phyloP scores from a whole-genome alignment of 768 basidiomycete species.

The Termitomyces sp. region DNA sequence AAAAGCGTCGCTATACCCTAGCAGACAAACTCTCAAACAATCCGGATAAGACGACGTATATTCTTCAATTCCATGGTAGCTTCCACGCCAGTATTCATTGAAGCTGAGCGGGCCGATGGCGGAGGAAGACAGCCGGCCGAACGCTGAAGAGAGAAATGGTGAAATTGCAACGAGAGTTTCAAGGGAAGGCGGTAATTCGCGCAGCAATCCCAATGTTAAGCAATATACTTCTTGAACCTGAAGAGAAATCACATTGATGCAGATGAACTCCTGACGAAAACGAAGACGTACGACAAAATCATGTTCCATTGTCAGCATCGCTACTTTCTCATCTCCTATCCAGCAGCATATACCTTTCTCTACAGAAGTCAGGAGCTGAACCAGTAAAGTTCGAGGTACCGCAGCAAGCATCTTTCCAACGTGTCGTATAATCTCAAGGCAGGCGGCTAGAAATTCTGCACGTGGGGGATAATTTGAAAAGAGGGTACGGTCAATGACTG shows the following conservation, averaged over 20 bases:
- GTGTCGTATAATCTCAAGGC: conserved; percentile 30
- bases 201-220: conserved; percentile 33
- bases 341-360: conserved; percentile 39
- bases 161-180: conserved; percentile 35
- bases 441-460: conserved; percentile 19
- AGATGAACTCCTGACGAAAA: background rate
- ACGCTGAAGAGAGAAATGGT: conserved; percentile 44
- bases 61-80: conserved; percentile 39
- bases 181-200: conserved; percentile 30
- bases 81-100: conserved; percentile 50
- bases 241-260: background rate
- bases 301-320: conserved; percentile 38
- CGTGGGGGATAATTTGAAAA: conserved; percentile 26
- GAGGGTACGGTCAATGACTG: conserved; percentile 24
- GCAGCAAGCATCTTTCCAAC: conserved; percentile 27
- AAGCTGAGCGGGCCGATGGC: conserved; percentile 49
- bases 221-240: conserved; percentile 39
- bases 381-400: conserved; percentile 19
- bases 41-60: conserved; percentile 34
- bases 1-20: conserved; percentile 39
- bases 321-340: conserved; percentile 41
- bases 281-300: conserved; percentile 36
- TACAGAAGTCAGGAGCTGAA: conserved; percentile 29
- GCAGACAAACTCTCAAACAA: conserved; percentile 38
- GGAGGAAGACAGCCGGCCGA: conserved; percentile 34